Evolutionary conservation across 2,329 filamentous ascomycete genomes (phyloP), one percentile per base, ranked within the genome.

Genomic region (Xylaria sp.): DNA sequence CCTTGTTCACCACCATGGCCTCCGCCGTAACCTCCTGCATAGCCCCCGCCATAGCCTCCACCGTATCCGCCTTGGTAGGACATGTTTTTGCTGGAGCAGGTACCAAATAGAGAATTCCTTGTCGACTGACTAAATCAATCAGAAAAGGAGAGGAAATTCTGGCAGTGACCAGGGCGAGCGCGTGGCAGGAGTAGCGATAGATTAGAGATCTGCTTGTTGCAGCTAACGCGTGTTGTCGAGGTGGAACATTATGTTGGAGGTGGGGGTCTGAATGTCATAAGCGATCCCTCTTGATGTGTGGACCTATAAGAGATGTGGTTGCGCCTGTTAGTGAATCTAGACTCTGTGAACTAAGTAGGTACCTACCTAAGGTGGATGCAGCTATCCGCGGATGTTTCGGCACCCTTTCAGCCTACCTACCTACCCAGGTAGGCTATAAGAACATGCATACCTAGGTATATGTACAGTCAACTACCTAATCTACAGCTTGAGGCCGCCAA

Each of bases 11-110:
- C 72, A 15, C 62, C 60, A 22, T 69, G 62, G 9, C 63, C 58
- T 22, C 67, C 61, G 22, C 38, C 39, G 17, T 65, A 58, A 0
- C 53, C 53, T 6, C 65, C 65, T 2, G 49, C 49, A 38, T 59
- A 60, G 5, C 64, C 59, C 17, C 57, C 58, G 7, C 54, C 59
- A 1, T 39, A 31, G 20, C 36, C 53, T 20, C 50, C 47, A 15
- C 36, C 54, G 55, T 68, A 68, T 42, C 63, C 66, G 42, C 66
- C 68, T 57, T 60, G 58, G 45, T 75, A 75, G 13, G 77, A 75
- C 77, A 78, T 78, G n/a, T 44, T 65, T 33, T 10, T 22, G 27
- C 27, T 36, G 50, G 44, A 58, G 20, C 17, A 39, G 15, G 42
- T 33, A 39, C 5, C 3, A n/a, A 31, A 36, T 22, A 11, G 33